Conservation (phyloP, 1,284 basidiomycete species). For the Ceratobasidium papillatum region DNA sequence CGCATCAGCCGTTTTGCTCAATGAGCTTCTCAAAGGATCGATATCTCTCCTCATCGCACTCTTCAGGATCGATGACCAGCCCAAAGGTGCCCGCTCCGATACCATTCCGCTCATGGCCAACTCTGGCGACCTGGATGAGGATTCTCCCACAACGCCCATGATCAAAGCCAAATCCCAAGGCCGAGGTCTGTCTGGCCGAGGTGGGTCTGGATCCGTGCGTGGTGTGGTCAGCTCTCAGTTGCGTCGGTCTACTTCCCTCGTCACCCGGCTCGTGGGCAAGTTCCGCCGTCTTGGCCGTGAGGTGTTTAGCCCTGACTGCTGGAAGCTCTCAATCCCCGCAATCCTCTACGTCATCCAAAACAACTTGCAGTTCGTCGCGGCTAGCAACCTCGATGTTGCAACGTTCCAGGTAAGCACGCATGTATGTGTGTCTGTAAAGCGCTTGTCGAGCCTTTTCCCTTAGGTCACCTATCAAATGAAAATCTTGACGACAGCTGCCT, state of each 20-base stretch:
- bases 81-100: slow-evolving; percentile 21
- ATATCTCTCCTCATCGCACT: slow-evolving; percentile 81
- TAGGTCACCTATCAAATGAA: slow-evolving; percentile 93
- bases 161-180: slow-evolving; percentile 45
- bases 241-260: slow-evolving; percentile 51
- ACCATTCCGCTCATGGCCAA: slow-evolving; percentile 27
- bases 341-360: slow-evolving; percentile 97
- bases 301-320: slow-evolving; percentile 86
- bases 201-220: slow-evolving; percentile 27
- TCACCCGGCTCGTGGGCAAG: slow-evolving; percentile 21
- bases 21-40: slow-evolving; percentile 89
- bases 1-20: slow-evolving; percentile 90
- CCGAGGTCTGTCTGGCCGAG: slow-evolving; percentile 1
- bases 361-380: slow-evolving; percentile 94
- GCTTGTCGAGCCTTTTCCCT: slow-evolving; percentile 29
- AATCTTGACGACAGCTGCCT: slow-evolving; percentile 95
- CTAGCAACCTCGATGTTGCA: slow-evolving; percentile 90
- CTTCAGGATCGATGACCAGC: slow-evolving; percentile 50
- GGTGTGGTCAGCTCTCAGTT: slow-evolving; percentile 34
- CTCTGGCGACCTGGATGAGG: slow-evolving; percentile 19
- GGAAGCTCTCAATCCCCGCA: slow-evolving; percentile 96
- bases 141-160: slow-evolving; percentile 51
- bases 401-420: slow-evolving; percentile 75
- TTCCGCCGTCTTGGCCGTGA: slow-evolving; percentile 59
- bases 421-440: background rate